These are phyloP conservation scores for Wickerhamiella nectarea DNA, from an alignment of 805 yeast genomes.

Conservation along the genomic window DNA sequence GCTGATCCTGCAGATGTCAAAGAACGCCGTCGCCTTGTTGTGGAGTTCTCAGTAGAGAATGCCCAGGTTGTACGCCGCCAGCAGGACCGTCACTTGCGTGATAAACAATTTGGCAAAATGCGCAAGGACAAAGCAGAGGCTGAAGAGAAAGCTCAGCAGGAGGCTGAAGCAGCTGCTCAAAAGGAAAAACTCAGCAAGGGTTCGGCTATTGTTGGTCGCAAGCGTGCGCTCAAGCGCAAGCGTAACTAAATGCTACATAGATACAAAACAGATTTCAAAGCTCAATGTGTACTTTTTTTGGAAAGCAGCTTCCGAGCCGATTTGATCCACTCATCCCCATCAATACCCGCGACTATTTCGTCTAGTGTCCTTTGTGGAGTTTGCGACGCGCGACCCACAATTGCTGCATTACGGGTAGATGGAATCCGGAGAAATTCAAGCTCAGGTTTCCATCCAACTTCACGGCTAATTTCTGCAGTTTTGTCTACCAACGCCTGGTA, in stretches of 20 bases:
- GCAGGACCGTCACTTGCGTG: conserved; percentile 35
- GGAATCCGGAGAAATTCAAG: conserved; percentile 86
- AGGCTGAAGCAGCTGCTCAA: conserved; percentile 15
- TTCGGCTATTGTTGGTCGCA: conserved; percentile 24
- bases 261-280: neutral
- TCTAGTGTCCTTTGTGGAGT: conserved; percentile 26
- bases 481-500: conserved; percentile 82
- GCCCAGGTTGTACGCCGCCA: conserved; percentile 89
- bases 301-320: neutral
- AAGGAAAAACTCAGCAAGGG: conserved; percentile 14
- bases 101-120: conserved; percentile 18
- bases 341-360: conserved; percentile 58
- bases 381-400: conserved; percentile 45
- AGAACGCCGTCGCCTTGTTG: conserved; percentile 65
- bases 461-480: conserved; percentile 51
- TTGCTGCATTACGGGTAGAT: conserved; percentile 83
- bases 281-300: neutral
- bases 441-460: conserved; percentile 73
- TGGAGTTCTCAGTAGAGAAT: conserved; percentile 91
- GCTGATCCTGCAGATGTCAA: conserved; percentile 22
- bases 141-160: conserved; percentile 2
- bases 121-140: conserved; percentile 19
- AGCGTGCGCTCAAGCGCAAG: conserved; percentile 22
- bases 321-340: conserved; percentile 86
- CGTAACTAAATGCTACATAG: neutral